phyloP scores from a whole-genome alignment of 805 yeast genomes.

The Wickerhamomyces canadensis region DNA sequence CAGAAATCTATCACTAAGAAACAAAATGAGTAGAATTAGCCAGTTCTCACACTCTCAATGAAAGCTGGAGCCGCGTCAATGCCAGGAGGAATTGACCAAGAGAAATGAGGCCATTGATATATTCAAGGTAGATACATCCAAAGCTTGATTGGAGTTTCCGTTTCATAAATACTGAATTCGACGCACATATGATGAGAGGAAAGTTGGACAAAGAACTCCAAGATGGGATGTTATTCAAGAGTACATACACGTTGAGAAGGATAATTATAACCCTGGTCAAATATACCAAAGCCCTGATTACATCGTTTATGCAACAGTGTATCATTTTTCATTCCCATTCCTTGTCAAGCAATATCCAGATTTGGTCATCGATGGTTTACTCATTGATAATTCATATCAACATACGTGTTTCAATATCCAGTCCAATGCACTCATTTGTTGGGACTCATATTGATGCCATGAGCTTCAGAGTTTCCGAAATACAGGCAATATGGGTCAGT shows the following conservation, averaged over 20 bases:
- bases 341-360: slow-evolving; percentile 24
- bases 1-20: no score
- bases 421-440: slow-evolving; percentile 26
- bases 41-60: no score
- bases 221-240: slow-evolving; percentile 29
- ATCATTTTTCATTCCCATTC: slow-evolving; percentile 51
- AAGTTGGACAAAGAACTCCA: background rate
- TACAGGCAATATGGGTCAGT: slow-evolving; percentile 29
- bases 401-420: slow-evolving; percentile 27
- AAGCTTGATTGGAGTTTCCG: slow-evolving; percentile 33
- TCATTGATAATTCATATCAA: slow-evolving; percentile 25
- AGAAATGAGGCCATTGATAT: no score
- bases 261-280: slow-evolving; percentile 41
- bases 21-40: no score
- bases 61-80: no score
- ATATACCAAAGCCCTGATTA: slow-evolving; percentile 37
- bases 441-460: slow-evolving; percentile 29
- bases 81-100: no score
- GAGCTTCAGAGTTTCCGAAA: slow-evolving; percentile 30
- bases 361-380: slow-evolving; percentile 17
- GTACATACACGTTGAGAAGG: slow-evolving; percentile 25
- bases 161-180: slow-evolving; percentile 23
- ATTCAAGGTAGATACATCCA: no score
- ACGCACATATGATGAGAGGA: background rate
- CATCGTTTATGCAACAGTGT: slow-evolving; percentile 64